phyloP scores from a whole-genome alignment of 371 early-diverging fungal genomes.

The Zychaea mexicana region DNA sequence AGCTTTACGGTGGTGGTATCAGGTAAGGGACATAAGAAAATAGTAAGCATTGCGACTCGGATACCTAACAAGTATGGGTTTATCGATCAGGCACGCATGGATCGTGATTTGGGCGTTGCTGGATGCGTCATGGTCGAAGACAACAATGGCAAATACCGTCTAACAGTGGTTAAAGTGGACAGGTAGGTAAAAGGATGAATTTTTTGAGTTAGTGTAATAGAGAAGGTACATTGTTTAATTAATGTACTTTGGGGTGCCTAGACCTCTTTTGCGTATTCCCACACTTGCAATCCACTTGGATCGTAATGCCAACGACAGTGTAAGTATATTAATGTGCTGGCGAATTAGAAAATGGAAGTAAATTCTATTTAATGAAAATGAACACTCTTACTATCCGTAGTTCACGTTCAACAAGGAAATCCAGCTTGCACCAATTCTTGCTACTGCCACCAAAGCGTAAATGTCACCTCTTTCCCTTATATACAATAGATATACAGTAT shows the following conservation, averaged over 20 bases:
- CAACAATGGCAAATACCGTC: conserved; percentile 68
- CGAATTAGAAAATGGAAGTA: too few relatives aligned
- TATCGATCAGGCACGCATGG: conserved; percentile 82
- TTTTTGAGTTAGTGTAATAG: too few relatives aligned
- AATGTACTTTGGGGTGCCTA: too few relatives aligned
- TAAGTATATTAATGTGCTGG: too few relatives aligned
- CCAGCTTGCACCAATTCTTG: conserved; percentile 90
- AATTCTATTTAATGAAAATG: too few relatives aligned
- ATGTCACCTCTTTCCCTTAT: neutral
- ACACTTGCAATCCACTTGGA: conserved; percentile 97
- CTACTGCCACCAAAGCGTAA: conserved; percentile 74
- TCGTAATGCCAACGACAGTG: conserved; percentile 63
- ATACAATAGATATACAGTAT: too few relatives aligned
- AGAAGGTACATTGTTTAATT: too few relatives aligned
- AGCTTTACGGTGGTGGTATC: conserved; percentile 91
- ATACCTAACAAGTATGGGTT: neutral
- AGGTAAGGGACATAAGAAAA: conserved; percentile 54
- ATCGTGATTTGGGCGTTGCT: conserved; percentile 94
- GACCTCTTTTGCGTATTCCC: conserved; percentile 92
- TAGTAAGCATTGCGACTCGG: neutral
- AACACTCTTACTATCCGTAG: conserved; percentile 9
- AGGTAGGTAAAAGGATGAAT: too few relatives aligned
- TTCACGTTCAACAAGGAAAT: conserved; percentile 96
- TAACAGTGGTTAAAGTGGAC: conserved; percentile 76
- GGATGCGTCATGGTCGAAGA: conserved; percentile 90